Conservation (phyloP, 116 monocot genomes). For the Papilionanthe hybrid region DNA sequence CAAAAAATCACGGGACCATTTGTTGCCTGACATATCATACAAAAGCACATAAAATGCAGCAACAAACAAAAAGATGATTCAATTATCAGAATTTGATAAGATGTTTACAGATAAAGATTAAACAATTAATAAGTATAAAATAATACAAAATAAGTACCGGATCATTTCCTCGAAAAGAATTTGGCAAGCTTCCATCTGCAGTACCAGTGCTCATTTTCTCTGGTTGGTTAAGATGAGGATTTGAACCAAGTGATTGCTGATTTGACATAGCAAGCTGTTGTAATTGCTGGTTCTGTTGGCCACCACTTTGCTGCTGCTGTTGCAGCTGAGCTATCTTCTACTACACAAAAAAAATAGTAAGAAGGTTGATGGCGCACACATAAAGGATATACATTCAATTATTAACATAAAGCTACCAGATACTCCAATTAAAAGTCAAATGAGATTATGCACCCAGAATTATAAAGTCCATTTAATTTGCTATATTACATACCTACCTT, state of each 20-base stretch:
- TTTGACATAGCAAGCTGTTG: conserved; percentile 30
- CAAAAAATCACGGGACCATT: background rate
- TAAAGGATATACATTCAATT: background rate
- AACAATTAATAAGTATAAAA: background rate
- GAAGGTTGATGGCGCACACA: background rate
- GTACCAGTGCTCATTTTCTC: conserved; percentile 24
- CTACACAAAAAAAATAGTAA: conserved; percentile 21
- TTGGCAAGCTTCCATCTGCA: conserved; percentile 46
- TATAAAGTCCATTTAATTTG: background rate
- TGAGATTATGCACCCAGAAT: background rate
- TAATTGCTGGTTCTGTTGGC: conserved; percentile 26
- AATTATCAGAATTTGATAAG: background rate
- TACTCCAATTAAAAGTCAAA: background rate
- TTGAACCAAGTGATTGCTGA: conserved; percentile 38
- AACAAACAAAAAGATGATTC: background rate
- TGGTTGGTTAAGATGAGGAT: conserved; percentile 22
- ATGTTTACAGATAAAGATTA: background rate
- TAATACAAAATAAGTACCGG: conserved; percentile 3
- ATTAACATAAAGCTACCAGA: background rate
- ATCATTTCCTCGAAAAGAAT: conserved; percentile 57
- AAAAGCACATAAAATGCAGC: background rate
- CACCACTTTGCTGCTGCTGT: conserved; percentile 25
- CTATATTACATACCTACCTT: too few relatives aligned
- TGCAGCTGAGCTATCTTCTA: conserved; percentile 49
- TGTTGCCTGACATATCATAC: background rate